Conservation (phyloP, 345 rosid genomes). For the Ceriops zippeliana region DNA sequence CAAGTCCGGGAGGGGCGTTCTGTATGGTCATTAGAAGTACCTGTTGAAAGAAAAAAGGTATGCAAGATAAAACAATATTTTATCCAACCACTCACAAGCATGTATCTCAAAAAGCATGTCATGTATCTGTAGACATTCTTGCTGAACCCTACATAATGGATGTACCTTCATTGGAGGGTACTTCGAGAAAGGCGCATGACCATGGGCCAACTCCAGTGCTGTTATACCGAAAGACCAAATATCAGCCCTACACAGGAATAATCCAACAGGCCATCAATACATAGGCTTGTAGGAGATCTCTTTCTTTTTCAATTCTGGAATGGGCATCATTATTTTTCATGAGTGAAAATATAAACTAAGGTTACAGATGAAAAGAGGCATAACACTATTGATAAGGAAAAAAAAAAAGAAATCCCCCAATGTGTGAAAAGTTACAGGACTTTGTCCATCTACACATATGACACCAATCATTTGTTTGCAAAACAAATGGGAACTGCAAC, state of each 20-base stretch:
- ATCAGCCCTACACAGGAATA: constrained; percentile 72
- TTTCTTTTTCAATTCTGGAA: constrained; percentile 2
- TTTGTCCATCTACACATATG: too few species aligned
- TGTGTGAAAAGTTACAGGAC: too few species aligned
- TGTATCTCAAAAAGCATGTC: not conserved
- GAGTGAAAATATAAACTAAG: not conserved
- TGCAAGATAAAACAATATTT: not conserved
- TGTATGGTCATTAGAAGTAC: constrained; percentile 98
- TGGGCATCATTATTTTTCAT: not conserved
- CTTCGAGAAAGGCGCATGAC: constrained; percentile 98
- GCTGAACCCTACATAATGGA: not conserved
- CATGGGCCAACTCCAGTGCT: constrained; percentile 97
- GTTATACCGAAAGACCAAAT: constrained; percentile 99
- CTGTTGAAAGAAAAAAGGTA: constrained; percentile 28
- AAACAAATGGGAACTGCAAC: not conserved
- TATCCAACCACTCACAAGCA: not conserved
- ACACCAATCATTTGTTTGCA: too few species aligned
- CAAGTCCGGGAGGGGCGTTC: constrained; percentile 97
- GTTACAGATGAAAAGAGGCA: not conserved
- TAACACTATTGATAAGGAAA: not conserved
- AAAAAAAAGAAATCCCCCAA: not conserved
- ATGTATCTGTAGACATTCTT: not conserved
- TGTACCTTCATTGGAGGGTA: constrained; percentile 99
- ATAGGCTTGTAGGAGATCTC: constrained; percentile 17
- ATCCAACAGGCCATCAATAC: constrained; percentile 19